Conservation (phyloP, 345 rosid species). For the Acer campestre region DNA sequence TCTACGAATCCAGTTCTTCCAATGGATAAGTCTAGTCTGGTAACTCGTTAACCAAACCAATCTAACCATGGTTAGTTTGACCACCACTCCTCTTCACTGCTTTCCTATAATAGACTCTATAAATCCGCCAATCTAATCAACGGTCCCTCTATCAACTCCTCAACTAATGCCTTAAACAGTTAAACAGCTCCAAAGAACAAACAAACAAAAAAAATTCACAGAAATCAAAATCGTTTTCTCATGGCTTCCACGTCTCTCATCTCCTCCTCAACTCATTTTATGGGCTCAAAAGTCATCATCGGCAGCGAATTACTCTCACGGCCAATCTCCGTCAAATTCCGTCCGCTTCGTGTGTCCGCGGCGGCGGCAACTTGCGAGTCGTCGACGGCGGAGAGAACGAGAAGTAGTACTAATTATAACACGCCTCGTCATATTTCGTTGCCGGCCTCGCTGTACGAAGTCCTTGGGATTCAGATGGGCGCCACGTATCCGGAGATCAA, state of each 20-base stretch:
- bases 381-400: conserved; percentile 40
- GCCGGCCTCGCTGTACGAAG: conserved; percentile 50
- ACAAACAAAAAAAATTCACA: not conserved
- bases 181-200: no score
- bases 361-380: conserved; percentile 36
- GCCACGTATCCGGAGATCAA: conserved; percentile 66
- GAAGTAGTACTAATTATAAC: not conserved
- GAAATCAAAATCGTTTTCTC: no score
- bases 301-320: not conserved
- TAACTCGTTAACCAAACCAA: conserved; percentile 23
- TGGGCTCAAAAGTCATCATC: conserved; percentile 10
- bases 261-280: conserved; percentile 22
- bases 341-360: conserved; percentile 32
- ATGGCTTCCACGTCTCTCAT: conserved; percentile 35
- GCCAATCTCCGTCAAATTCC: conserved; percentile 32
- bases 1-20: no score
- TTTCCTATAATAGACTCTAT: not conserved
- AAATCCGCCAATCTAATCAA: not conserved
- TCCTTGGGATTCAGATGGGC: conserved; percentile 57
- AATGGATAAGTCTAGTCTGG: no score
- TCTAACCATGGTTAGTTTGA: conserved; percentile 33
- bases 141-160: not conserved
- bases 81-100: not conserved
- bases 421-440: conserved; percentile 20
- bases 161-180: not conserved